Evolutionary conservation across 1,284 basidiomycete genomes (phyloP), one percentile per base, ranked within the genome.

Genomic region (Apiotrichum brassicae): DNA sequence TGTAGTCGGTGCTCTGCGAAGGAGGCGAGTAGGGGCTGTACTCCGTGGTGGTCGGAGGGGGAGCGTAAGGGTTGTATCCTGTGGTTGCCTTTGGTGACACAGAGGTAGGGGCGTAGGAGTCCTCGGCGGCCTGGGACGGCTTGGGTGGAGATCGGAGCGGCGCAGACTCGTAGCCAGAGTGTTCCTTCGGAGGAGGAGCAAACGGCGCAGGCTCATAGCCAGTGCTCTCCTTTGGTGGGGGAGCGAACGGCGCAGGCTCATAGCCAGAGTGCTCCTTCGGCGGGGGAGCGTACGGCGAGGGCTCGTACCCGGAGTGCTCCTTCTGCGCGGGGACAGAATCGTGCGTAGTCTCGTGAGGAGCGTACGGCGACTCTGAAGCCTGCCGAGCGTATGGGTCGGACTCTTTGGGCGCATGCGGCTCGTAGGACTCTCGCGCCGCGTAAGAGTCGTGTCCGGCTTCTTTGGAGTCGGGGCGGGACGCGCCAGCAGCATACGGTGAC

Each of bases 1-100:
- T n/a, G n/a, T n/a, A n/a, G n/a, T n/a, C n/a, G n/a, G n/a, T n/a
- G n/a, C n/a, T n/a, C n/a, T n/a, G n/a, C n/a, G n/a, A n/a, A n/a
- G n/a, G n/a, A n/a, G 46, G 36, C 35, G 48, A 28, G 33, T 54
- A 54, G 2, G 48, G 48, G 44, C 36, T 54, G 35, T 23, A 43
- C 36, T 42, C 40, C 6, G 28, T 25, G 3, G 14, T 6, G 6
- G 9, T 6, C 20, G 22, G 38, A 16, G 23, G 5, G 4, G 38
- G 12, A 5, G 25, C 40, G 40, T 42, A 42, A 0, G 40, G 40
- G 40, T 42, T 42, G 25, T 40, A 40, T 14, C 28, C 24, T 14
- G 35, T 18, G 16, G 33, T 7, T 16, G 37, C 7, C 30, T 40
- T 16, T 5, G 28, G 25, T 14, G 35, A 19, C 16, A 20, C 18